Percentiles rank a stretch among this genome's conserved stretches.
Conservation (phyloP, 352 stramenopile species). For the Peronospora destructor region DNA sequence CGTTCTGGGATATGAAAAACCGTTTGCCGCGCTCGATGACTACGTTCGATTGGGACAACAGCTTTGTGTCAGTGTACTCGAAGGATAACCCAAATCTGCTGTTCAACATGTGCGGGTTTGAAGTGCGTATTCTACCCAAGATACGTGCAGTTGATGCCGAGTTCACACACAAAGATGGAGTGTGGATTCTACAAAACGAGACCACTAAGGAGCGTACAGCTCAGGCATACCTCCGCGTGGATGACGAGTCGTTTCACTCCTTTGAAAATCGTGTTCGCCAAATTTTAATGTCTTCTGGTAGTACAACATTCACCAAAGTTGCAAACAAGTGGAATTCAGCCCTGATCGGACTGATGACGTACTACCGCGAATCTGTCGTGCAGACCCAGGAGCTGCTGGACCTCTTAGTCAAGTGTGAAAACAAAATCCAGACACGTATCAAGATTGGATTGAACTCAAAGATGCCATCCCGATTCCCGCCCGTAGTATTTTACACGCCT, state of each 20-base stretch:
- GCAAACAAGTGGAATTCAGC: slow-evolving; percentile 98
- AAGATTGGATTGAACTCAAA: slow-evolving; percentile 99
- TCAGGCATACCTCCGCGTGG: slow-evolving; percentile 94
- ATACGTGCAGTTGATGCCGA: slow-evolving; percentile 86
- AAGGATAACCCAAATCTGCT: slow-evolving; percentile 99
- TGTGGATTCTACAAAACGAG: slow-evolving; percentile 99
- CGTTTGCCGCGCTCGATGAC: slow-evolving; percentile 96
- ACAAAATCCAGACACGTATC: slow-evolving; percentile 99
- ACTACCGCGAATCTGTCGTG: slow-evolving; percentile 98
- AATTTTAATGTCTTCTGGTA: slow-evolving; percentile 98
- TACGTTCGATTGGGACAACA: slow-evolving; percentile 99
- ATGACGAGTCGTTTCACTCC: slow-evolving; percentile 91
- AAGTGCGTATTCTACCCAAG: slow-evolving; percentile 94
- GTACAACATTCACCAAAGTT: slow-evolving; percentile 99
- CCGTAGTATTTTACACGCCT: slow-evolving; percentile 99
- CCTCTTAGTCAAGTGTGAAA: slow-evolving; percentile 99
- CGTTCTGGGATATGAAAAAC: slow-evolving; percentile 99
- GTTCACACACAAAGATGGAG: slow-evolving; percentile 96
- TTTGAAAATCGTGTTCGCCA: slow-evolving; percentile 99
- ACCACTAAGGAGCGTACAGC: slow-evolving; percentile 99
- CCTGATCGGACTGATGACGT: slow-evolving; percentile 97
- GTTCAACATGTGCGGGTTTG: slow-evolving; percentile 99
- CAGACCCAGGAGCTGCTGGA: slow-evolving; percentile 99
- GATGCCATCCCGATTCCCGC: slow-evolving; percentile 98
- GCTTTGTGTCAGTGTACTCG: slow-evolving; percentile 99